Evolutionary conservation across 495 filamentous ascomycete species (phyloP), one percentile per base, ranked within the genome.

Genomic region (Podospora tetraspora): DNA sequence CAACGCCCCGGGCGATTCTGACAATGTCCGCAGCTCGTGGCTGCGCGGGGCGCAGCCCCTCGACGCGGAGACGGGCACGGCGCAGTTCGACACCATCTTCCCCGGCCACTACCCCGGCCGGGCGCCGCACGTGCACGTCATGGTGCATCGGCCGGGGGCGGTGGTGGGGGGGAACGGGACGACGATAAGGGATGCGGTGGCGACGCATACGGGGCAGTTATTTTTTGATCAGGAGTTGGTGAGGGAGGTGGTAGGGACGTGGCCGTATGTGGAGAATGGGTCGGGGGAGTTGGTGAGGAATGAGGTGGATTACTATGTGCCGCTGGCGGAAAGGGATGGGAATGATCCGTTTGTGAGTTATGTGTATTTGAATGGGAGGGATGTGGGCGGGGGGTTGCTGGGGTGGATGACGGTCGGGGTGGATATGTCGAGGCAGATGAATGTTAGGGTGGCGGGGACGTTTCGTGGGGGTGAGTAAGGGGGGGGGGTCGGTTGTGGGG

Each of bases 181-280:
- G 67, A 87, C 83, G 12, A 25, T 65, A 6, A 1, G 8, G 13
- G 63, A 24, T 69, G 84, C 57, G 2, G 8, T 10, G 84, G 83
- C 52, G 74, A 76, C 22, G 79, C 85, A 91, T 73, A 79, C 89
- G 63, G 78, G 87, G 67, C 87, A 90, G 76, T 69, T 90, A 10
- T 91, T 87, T 83, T 91, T 84, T 75, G 85, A 86, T 66, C 83
- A 90, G 71, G 80, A 79, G 25, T 81, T 89, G 23, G 82, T 86
- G 68, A 75, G 70, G 16, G 81, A 79, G 52, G 84, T 91, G 59
- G 85, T 88, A 70, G 75, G 77, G 21, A 81, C 77, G 6, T 78
- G 76, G 61, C 86, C 85, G 0, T 90, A 90, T 71, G 84, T 63
- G 64, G 79, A 74, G 58, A 89, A 90, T 80, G 83, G 77, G 0